phyloP scores from a whole-genome alignment of 1,139 yeast species.

The Hansenula sp. region DNA sequence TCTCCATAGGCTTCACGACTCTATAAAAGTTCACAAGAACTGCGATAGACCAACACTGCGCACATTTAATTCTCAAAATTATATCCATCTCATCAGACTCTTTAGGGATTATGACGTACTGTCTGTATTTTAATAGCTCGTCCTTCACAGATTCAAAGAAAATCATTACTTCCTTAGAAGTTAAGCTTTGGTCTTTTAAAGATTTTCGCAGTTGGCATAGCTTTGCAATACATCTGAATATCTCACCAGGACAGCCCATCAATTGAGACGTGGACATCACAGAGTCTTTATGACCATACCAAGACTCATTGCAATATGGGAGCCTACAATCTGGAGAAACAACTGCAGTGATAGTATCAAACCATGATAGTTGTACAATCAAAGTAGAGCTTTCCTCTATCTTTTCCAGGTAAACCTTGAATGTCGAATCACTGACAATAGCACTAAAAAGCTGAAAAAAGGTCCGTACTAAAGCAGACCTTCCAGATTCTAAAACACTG shows the following conservation, averaged over 20 bases:
- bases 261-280: constrained; percentile 41
- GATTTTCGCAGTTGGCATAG: constrained; percentile 39
- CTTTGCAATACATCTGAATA: constrained; percentile 39
- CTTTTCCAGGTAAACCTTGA: constrained; percentile 30
- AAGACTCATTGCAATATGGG: constrained; percentile 44
- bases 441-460: constrained; percentile 45
- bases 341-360: constrained; percentile 50
- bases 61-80: constrained; percentile 35
- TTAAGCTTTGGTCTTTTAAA: constrained; percentile 16
- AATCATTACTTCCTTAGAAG: constrained; percentile 12
- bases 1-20: constrained; percentile 27
- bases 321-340: constrained; percentile 49
- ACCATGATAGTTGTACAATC: constrained; percentile 49
- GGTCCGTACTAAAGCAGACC: constrained; percentile 43
- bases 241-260: constrained; percentile 58
- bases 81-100: constrained; percentile 26
- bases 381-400: constrained; percentile 42
- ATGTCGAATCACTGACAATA: constrained; percentile 38
- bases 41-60: constrained; percentile 52
- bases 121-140: constrained; percentile 38
- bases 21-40: constrained; percentile 36
- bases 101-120: constrained; percentile 34
- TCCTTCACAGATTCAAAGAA: constrained; percentile 29
- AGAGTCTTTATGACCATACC: constrained; percentile 43
- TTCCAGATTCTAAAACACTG: constrained; percentile 48